phyloP scores from a whole-genome alignment of 306 rosid genomes.

The Rosa lucieae region DNA sequence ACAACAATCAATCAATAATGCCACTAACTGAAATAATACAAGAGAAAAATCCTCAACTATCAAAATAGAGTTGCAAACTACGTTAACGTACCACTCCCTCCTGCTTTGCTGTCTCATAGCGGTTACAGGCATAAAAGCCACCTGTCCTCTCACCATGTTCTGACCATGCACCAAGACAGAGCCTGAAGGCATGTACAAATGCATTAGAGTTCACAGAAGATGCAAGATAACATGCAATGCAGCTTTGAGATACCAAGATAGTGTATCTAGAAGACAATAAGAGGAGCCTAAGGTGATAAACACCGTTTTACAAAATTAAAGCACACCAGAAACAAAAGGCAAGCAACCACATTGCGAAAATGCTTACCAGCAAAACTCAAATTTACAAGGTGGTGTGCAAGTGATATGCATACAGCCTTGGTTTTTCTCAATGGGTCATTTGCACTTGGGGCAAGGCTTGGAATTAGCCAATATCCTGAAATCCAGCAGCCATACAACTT shows the following conservation, averaged over 20 bases:
- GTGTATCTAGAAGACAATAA: neutral
- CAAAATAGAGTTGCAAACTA: too few relatives aligned
- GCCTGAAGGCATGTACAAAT: slow-evolving; percentile 49
- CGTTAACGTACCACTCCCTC: too few relatives aligned
- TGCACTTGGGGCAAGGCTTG: slow-evolving; percentile 91
- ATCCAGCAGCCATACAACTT: slow-evolving; percentile 20
- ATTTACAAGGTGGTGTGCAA: slow-evolving; percentile 88
- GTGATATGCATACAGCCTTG: slow-evolving; percentile 97
- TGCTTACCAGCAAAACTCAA: slow-evolving; percentile 87
- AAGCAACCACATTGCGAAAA: neutral
- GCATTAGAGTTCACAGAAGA: neutral
- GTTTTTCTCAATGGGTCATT: slow-evolving; percentile 86
- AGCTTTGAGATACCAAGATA: neutral
- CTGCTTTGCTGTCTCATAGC: too few relatives aligned
- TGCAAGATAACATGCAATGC: neutral
- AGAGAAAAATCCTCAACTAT: too few relatives aligned
- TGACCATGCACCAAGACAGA: slow-evolving; percentile 89
- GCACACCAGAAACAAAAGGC: neutral
- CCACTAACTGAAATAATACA: too few relatives aligned
- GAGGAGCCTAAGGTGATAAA: neutral
- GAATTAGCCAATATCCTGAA: slow-evolving; percentile 76
- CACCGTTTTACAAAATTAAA: neutral
- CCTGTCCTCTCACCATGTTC: slow-evolving; percentile 88
- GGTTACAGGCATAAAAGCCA: too few relatives aligned
- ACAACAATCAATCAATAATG: too few relatives aligned